Evolutionary conservation across 139 green algal species (phyloP), one percentile per base, ranked within the genome.

Genomic region (Coelastrella sp.): DNA sequence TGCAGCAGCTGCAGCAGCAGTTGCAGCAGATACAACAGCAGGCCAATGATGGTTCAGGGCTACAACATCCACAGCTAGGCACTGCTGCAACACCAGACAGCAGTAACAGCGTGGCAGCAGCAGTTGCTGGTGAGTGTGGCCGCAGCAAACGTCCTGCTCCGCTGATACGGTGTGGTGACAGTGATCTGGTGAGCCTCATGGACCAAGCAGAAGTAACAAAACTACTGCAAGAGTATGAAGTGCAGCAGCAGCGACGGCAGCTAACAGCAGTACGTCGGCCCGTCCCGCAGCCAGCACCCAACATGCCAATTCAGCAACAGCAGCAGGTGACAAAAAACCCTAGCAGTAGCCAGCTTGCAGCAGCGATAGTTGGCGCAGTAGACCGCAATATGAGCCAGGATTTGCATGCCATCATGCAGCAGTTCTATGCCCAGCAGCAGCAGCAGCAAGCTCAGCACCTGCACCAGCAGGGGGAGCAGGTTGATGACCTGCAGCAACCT

Each of bases 101-200:
- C 35, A 70, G 63, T 70, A 6, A 70, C 20, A 78, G 70, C 70
- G 82, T 14, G 49, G 82, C 27, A 15, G 63, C 68, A 27, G 68
- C 17, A 27, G 19, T 19, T 76, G 68, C 15, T 25, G 68, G 68
- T 24, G 19, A 8, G 10, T 24, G 8, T 27, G 68, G 17, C 10
- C 82, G 66, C 11, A 10, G 15, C 6, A 88, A 88, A 57, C 84
- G 84, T 9, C 84, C 84, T 10, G 25, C 84, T 7, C 84, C 84
- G 24, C 61, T 88, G 84, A 88, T 88, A 8, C 61, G 84, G 27
- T 88, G 84, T 59, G 84, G 84, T 25, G 84, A 88, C 68, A 81
- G 66, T 72, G 84, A 88, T 66, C 20, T 88, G 8, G 20, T 88
- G 4, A 70, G 22, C 8, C 84, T 88, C 7, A 68, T 88, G 68